Base-by-base conservation (phyloP, 2,329 filamentous ascomycete species). In the Sordariomycetes sp. region DNA sequence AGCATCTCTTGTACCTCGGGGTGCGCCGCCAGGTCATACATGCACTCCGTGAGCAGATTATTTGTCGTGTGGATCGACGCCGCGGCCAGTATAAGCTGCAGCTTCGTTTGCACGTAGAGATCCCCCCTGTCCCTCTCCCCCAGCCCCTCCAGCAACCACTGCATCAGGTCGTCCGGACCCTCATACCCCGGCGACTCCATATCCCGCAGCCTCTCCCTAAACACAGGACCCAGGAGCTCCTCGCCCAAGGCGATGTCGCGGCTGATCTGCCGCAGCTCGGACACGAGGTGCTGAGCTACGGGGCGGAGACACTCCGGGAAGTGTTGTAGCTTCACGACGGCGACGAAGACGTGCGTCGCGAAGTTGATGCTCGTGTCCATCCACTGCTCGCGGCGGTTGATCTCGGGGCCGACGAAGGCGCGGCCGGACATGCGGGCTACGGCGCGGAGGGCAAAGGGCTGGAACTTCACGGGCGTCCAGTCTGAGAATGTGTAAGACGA, bases 391-490 rank as follows among this genome's bases (percentile, higher is more conserved):
- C 76, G 69, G 20, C 79, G 78, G 63, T 75, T 79, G 58, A 82
- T 69, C 16, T 71, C 67, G 2, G 74, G 63, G 1, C 80, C 80
- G 7, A 82, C 74, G 61, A 83, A 82, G 4, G 78, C 73, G 22
- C 76, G 71, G 1, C 80, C 79, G 28, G 78, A 81, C 24, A 84
- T 64, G 1, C 79, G 76, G 7, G 80, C 76, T 12, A 85, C 70
- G 3, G 77, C 72, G 24, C 77, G 71, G 2, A 83, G 70, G 51
- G 79, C 70, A 59, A 82, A 77, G 0, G 76, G 74, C 43, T 80
- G 78, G 62, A 82, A 74, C 62, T 74, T 76, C 55, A 82, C 74
- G 0, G 78, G 65, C 1, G 76, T 81, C 81, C 81, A 83, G 60
- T 82, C 79, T 77, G 58, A 24, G 46, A 24, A n/a, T n/a, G 46